Base-by-base conservation (phyloP, 192 early-diverging fungal genomes). In the Haplosporangium gracile region DNA sequence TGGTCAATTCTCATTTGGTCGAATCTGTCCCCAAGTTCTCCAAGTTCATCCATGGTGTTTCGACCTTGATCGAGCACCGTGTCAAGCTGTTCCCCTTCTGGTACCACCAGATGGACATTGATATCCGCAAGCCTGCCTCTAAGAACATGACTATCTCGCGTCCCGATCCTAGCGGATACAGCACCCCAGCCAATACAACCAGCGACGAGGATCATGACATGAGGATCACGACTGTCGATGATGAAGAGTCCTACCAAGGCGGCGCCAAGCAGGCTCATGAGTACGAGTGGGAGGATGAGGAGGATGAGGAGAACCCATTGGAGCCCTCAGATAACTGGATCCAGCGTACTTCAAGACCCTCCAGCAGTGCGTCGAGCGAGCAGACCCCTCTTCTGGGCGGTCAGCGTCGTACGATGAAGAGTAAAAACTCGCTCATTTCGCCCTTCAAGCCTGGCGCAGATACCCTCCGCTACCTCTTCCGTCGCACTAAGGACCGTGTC, bases 1-100 rank as follows among this genome's bases (percentile, higher is more conserved):
- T 99, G 68, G 93, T 97, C 83, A 94, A 96, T 76, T 95, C 94
- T 69, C 96, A 98, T 82, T 89, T 99, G 82, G 95, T 99, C 72
- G 96, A 97, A 85, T 95, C 96, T 51, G 97, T 99, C 51, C 97
- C 97, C 68, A 99, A 98, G 83, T 99, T 99, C 91, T 97, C 96
- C 75, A 99, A 99, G 88, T 99, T 98, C 89, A 95, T 97, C 78
- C 98, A 99, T 88, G 99, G 98, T 75, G 93, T 94, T 40, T 95
- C 97, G 15, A 97, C 97, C 8, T 89, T 99, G 70, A 90, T 97
- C 26, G 95, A 95, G 83, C 88, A 95, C 79, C 72, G 93, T 29
- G 95, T 98, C 47, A 91, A 93, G 36, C 91, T 97, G 69, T 92
- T 98, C 38, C 98, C 98, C 18, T 97, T 97, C 91, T 99, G 98